Percentiles rank a stretch among this genome's conserved stretches.
These are phyloP conservation scores for Rhodotorula paludigena DNA, from an alignment of 768 basidiomycete genomes.

Conservation along the genomic window DNA sequence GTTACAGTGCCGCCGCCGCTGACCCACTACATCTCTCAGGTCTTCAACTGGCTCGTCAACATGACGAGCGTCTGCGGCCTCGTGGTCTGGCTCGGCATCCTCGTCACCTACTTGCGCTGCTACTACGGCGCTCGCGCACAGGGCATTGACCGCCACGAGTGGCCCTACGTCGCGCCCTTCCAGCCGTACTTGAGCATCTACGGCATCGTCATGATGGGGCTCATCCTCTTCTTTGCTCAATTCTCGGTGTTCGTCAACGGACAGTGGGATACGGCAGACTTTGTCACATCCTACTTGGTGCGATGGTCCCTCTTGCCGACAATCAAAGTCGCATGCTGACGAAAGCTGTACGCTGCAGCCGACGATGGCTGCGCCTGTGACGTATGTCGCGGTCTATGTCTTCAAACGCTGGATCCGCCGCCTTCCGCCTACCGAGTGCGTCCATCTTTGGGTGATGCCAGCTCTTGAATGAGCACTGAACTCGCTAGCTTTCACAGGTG, in stretches of 20 bases:
- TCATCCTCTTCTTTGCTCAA: conserved; percentile 13
- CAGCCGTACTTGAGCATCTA: conserved; percentile 64
- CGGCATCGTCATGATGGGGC: conserved; percentile 58
- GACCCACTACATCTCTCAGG: too few species aligned
- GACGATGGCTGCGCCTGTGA: conserved; percentile 4
- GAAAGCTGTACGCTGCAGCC: conserved; percentile 1
- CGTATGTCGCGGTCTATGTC: neutral
- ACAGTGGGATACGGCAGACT: conserved; percentile 53
- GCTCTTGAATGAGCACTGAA: neutral
- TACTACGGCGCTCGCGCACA: conserved; percentile 62
- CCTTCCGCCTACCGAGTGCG: neutral
- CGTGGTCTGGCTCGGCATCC: conserved; percentile 78
- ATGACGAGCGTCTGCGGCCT: conserved; percentile 47
- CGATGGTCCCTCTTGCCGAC: too few species aligned
- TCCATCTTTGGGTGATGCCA: neutral
- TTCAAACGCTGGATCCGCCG: neutral
- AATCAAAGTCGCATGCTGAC: too few species aligned
- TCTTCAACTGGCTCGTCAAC: conserved; percentile 41
- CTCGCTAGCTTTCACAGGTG: neutral
- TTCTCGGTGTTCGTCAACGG: conserved; percentile 52
- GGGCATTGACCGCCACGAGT: conserved; percentile 52
- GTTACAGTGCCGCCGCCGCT: too few species aligned
- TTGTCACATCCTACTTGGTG: conserved; percentile 2
- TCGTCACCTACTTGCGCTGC: conserved; percentile 73
- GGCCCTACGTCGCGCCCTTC: conserved; percentile 47